Conservation (phyloP, 2,329 filamentous ascomycete genomes). For the Claviceps lovelessii region DNA sequence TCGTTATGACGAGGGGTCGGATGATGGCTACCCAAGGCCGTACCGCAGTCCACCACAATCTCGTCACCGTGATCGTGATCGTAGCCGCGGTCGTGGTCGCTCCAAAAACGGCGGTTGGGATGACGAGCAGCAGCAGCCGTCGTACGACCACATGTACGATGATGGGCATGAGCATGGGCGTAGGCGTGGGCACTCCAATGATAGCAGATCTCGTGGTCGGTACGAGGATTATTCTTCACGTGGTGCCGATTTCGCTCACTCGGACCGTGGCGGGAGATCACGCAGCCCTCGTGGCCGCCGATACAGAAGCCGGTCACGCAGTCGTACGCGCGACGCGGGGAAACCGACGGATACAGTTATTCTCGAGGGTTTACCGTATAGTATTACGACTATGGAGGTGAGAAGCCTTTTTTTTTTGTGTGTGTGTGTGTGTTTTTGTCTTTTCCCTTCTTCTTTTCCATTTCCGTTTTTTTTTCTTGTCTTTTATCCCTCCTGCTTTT, state of each 20-base stretch:
- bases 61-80: constrained; percentile 1
- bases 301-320: constrained; percentile 20
- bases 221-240: constrained; percentile 10
- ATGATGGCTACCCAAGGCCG: constrained; percentile 13
- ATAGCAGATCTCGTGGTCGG: constrained; percentile 7
- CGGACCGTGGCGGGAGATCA: constrained; percentile 8
- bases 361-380: constrained; percentile 37
- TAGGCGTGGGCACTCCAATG: constrained; percentile 14
- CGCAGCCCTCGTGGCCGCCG: constrained; percentile 14
- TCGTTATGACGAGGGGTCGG: constrained; percentile 16
- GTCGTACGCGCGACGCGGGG: constrained; percentile 23
- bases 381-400: constrained; percentile 38
- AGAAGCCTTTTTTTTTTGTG: not conserved
- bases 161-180: constrained; percentile 12
- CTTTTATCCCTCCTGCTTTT: not conserved
- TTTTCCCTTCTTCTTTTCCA: not conserved
- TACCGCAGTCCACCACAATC: constrained; percentile 6
- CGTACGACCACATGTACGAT: constrained; percentile 25
- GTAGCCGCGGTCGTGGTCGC: constrained; percentile 6
- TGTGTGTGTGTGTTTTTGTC: too few species aligned
- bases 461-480: not conserved
- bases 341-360: constrained; percentile 37
- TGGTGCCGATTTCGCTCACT: constrained; percentile 3
- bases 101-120: constrained; percentile 14
- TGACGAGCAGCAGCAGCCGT: constrained; percentile 17